phyloP scores from a whole-genome alignment of 169 alveolate species.

The Cryptosporidium tyzzeri region DNA sequence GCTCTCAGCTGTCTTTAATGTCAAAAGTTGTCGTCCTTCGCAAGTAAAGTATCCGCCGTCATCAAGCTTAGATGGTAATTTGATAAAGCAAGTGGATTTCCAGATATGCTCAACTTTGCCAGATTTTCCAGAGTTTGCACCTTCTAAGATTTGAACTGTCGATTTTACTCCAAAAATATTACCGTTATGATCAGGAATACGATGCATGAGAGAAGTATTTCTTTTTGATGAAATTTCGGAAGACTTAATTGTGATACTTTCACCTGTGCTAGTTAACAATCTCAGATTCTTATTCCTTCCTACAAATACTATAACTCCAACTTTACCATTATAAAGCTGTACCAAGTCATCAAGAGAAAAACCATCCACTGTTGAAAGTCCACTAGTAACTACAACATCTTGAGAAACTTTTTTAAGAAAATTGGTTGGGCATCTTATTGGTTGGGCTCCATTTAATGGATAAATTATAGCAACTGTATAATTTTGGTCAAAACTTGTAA shows the following conservation, averaged over 20 bases:
- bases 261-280: slow-evolving; percentile 77
- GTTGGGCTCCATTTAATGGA: slow-evolving; percentile 64
- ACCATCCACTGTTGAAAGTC: slow-evolving; percentile 82
- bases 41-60: slow-evolving; percentile 64
- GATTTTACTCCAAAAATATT: slow-evolving; percentile 66
- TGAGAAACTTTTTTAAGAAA: slow-evolving; percentile 50
- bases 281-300: slow-evolving; percentile 82
- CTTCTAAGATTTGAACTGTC: slow-evolving; percentile 52
- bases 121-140: slow-evolving; percentile 50
- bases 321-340: slow-evolving; percentile 84
- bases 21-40: slow-evolving; percentile 42
- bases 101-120: slow-evolving; percentile 73
- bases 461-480: slow-evolving; percentile 40
- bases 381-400: slow-evolving; percentile 62
- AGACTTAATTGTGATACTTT: slow-evolving; percentile 33
- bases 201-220: slow-evolving; percentile 50
- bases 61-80: slow-evolving; percentile 53
- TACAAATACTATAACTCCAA: slow-evolving; percentile 86
- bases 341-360: slow-evolving; percentile 85
- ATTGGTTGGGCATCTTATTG: slow-evolving; percentile 62
- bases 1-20: slow-evolving; percentile 34
- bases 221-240: slow-evolving; percentile 72
- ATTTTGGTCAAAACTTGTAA: slow-evolving; percentile 76
- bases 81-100: slow-evolving; percentile 70
- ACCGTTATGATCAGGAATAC: slow-evolving; percentile 66